phyloP scores from a whole-genome alignment of 2,329 filamentous ascomycete species.

The Colletotrichum echinochloae region DNA sequence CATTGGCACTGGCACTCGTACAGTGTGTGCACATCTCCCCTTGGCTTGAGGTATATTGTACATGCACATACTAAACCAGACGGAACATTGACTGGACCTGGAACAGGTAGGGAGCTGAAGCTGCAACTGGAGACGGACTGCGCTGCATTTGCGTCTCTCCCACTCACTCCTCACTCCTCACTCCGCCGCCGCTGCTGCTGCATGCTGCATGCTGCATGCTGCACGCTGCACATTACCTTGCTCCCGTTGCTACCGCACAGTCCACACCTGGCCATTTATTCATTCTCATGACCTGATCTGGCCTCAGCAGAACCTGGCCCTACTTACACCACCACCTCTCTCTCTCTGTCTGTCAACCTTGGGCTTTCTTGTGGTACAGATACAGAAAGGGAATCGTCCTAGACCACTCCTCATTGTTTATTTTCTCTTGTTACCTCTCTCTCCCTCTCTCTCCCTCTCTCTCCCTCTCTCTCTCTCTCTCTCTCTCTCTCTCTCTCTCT shows the following conservation, averaged over 20 bases:
- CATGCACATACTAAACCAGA: slow-evolving; percentile 7
- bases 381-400: slow-evolving; percentile 1
- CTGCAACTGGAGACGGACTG: slow-evolving; percentile 4
- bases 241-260: slow-evolving; percentile 13
- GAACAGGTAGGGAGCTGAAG: slow-evolving; percentile 6
- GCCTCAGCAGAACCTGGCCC: slow-evolving; percentile 9
- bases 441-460: background rate
- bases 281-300: slow-evolving; percentile 8
- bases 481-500: background rate
- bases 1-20: slow-evolving; percentile 15
- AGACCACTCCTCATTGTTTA: slow-evolving; percentile 14
- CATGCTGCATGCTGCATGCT: slow-evolving; percentile 2
- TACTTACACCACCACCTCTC: background rate
- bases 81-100: slow-evolving; percentile 6
- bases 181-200: background rate
- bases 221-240: slow-evolving; percentile 8
- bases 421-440: background rate
- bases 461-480: background rate
- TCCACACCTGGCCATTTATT: background rate
- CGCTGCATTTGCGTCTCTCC: slow-evolving; percentile 7
- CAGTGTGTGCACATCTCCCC: slow-evolving; percentile 18
- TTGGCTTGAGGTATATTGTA: slow-evolving; percentile 13
- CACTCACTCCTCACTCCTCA: background rate
- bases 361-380: background rate
- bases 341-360: background rate